Conservation (phyloP, 2,329 filamentous ascomycete genomes). For the Aciculosporium take region DNA sequence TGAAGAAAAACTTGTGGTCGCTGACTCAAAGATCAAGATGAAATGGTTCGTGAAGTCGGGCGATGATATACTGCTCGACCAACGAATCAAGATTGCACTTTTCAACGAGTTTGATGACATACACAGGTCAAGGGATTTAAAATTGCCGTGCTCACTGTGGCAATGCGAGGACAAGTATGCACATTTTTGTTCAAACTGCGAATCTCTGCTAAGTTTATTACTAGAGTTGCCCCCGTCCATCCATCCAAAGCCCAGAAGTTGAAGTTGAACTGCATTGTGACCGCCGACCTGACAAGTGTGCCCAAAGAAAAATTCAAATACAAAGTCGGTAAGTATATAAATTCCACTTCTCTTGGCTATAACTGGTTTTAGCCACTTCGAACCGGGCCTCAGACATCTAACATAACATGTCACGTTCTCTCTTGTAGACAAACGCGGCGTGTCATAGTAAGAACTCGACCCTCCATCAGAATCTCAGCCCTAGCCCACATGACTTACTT, state of each 20-base stretch:
- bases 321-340: neutral
- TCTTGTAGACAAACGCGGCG: neutral
- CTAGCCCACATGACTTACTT: neutral
- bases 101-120: neutral
- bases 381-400: neutral
- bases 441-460: neutral
- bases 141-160: neutral
- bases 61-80: neutral
- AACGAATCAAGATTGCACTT: neutral
- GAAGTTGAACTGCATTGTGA: neutral
- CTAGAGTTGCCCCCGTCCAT: neutral
- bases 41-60: neutral
- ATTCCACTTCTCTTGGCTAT: too few relatives aligned
- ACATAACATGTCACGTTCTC: neutral
- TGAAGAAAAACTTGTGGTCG: neutral
- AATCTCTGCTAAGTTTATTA: neutral
- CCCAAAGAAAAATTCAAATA: neutral
- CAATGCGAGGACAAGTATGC: conserved; percentile 3
- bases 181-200: neutral
- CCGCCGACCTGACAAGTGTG: neutral
- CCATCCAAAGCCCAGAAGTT: neutral
- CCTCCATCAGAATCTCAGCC: neutral
- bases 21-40: neutral
- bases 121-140: neutral
- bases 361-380: neutral